A percentile compares a stretch with the other conserved stretches of the same genome.
Evolutionary conservation across 441 rosid species (phyloP).

Genomic region (Populus hybrid): DNA sequence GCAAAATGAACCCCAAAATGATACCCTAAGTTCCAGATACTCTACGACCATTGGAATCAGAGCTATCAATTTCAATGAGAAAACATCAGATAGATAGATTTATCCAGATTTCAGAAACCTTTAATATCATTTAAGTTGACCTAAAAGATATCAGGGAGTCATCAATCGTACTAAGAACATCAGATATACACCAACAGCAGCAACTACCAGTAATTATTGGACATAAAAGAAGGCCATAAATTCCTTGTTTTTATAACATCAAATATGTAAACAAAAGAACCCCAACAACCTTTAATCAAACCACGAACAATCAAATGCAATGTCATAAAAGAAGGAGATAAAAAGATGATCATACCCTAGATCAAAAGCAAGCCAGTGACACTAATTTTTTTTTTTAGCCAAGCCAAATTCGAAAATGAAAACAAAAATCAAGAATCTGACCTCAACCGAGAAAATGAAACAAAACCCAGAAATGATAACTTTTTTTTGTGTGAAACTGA

Average conservation of each 20-base stretch:
- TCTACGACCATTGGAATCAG: neutral
- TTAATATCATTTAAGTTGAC: neutral
- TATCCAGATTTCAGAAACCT: neutral
- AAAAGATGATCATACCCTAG: conserved; percentile 18
- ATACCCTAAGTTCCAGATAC: neutral
- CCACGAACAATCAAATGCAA: conserved; percentile 7
- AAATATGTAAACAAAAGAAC: neutral
- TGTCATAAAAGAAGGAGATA: conserved; percentile 2
- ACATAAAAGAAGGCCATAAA: conserved; percentile 1
- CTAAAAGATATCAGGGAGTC: neutral
- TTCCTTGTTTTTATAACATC: neutral
- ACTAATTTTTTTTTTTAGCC: neutral
- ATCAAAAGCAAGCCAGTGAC: neutral
- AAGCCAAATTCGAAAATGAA: conserved; percentile 4
- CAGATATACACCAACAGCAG: neutral
- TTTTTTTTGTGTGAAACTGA: neutral
- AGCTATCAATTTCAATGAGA: neutral
- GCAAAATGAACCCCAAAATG: neutral
- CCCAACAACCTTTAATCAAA: neutral
- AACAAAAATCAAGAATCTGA: conserved; percentile 15
- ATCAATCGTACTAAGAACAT: neutral
- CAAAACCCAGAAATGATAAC: neutral
- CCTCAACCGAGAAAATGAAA: neutral
- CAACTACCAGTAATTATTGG: neutral
- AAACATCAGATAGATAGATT: neutral